Base-by-base conservation (phyloP, 768 basidiomycete genomes). In the Suillus luteus region DNA sequence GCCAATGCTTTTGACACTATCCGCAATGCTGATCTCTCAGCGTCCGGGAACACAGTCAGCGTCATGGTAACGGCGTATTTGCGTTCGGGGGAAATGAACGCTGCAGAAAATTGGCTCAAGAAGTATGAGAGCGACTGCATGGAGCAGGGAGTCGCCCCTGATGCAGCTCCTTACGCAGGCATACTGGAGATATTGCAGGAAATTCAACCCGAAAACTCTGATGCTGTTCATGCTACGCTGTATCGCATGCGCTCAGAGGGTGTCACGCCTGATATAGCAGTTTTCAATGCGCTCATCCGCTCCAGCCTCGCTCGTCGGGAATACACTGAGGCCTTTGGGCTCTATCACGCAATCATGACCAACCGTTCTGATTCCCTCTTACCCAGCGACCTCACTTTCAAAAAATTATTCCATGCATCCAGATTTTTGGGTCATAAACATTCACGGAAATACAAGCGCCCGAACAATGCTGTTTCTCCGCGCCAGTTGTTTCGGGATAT, bases 271-370 rank as follows among this genome's bases (percentile, higher is more conserved):
- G 76, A 82, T 60, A 73, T 78, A 10, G 67, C 68, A 44, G 66
- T 85, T n/a, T 80, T 85, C 73, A 85, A 86, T 62, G 64, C 78
- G 9, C 77, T 87, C 65, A 78, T 87, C 15, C 73, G 78, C 7
- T 72, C 73, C 17, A 79, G 83, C 61, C 67, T 77, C 43, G 68
- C 76, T 14, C 70, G 69, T 1, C 62, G 70, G 14, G 74, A 75
- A 6, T 71, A 77, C 55, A 67, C 66, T 5, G 73, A 76, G 19
- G 81, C 80, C 7, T 82, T 85, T 64, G 67, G 74, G 3, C 71
- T 85, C 5, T 87, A 85, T 66, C 68, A 68, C 9, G 60, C 78
- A 24, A 69, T 87, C 55, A 72, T 78, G 66, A 62, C 54, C 33
- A 70, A 79, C 38, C 72, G 79, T 1, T 67, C 72, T 1, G 68